Conservation (phyloP, 2,329 filamentous ascomycete species). For the Epichloe amarillans region DNA sequence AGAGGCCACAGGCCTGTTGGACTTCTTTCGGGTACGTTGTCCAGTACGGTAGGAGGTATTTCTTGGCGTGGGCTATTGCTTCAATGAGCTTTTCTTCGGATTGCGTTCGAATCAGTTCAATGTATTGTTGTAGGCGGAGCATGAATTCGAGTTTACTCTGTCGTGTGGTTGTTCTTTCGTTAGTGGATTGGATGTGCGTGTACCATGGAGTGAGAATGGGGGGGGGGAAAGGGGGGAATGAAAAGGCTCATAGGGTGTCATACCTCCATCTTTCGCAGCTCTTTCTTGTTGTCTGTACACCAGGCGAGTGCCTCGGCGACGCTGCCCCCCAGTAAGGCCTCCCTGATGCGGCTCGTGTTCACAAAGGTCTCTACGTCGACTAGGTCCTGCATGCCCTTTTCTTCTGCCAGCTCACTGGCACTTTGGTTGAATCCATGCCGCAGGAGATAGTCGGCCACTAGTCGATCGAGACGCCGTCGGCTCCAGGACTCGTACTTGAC, state of each 20-base stretch:
- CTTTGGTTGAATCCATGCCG: slow-evolving; percentile 70
- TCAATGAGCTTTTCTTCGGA: slow-evolving; percentile 54
- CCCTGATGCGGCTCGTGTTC: slow-evolving; percentile 64
- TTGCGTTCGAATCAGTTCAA: slow-evolving; percentile 68
- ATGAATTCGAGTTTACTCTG: slow-evolving; percentile 83
- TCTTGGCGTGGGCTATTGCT: slow-evolving; percentile 70
- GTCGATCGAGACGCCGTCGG: slow-evolving; percentile 62
- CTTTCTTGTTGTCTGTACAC: slow-evolving; percentile 89
- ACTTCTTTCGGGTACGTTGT: slow-evolving; percentile 57
- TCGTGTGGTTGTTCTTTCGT: slow-evolving; percentile 2
- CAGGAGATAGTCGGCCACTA: slow-evolving; percentile 87
- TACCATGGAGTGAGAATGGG: background rate
- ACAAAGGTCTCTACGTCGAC: slow-evolving; percentile 85
- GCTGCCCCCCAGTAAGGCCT: slow-evolving; percentile 56
- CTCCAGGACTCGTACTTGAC: slow-evolving; percentile 92
- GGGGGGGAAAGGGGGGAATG: too few species aligned
- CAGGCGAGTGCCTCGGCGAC: slow-evolving; percentile 72
- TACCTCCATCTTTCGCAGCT: slow-evolving; percentile 75
- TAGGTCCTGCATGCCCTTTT: slow-evolving; percentile 64
- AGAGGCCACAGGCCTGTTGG: slow-evolving; percentile 60
- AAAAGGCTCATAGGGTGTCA: slow-evolving; percentile 14
- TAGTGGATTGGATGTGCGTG: slow-evolving; percentile 1
- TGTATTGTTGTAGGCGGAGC: slow-evolving; percentile 85
- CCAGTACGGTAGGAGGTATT: slow-evolving; percentile 60
- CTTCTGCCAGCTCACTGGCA: slow-evolving; percentile 59